These are phyloP conservation scores for Saccharomycopsis schoenii DNA, from an alignment of 805 yeast species.

Conservation along the genomic window DNA sequence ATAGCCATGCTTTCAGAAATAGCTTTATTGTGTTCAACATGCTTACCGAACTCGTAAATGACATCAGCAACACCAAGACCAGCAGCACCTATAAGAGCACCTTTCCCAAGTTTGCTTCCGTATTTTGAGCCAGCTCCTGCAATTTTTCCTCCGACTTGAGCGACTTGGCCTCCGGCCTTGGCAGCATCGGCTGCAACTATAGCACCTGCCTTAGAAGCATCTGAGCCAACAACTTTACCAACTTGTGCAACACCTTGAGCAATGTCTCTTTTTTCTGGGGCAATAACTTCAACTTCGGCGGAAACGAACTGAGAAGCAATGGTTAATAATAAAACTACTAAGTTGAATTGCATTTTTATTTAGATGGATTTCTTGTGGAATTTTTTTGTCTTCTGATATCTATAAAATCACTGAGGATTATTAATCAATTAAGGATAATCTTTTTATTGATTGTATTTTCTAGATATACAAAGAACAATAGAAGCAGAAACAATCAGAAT, in stretches of 20 bases:
- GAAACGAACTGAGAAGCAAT: background rate
- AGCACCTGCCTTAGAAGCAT: conserved; percentile 1
- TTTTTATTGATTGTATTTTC: too few species aligned
- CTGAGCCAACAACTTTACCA: background rate
- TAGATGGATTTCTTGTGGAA: background rate
- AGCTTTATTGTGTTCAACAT: background rate
- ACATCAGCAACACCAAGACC: background rate
- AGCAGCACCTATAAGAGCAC: conserved; percentile 1
- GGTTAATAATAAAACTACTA: background rate
- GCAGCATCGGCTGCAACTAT: background rate
- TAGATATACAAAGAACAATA: too few species aligned
- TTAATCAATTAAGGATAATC: too few species aligned
- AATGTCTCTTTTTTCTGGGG: background rate
- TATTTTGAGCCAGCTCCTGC: background rate
- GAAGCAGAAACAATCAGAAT: too few species aligned
- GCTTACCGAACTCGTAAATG: background rate
- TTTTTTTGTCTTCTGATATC: background rate
- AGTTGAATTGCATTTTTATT: background rate
- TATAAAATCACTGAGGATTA: too few species aligned
- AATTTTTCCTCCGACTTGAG: background rate
- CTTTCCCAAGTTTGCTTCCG: background rate
- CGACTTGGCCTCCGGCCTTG: background rate
- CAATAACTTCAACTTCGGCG: background rate
- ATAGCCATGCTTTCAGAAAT: background rate
- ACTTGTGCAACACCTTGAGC: background rate